A percentile compares a stretch with the other conserved stretches of the same genome.
Evolutionary conservation across 306 rosid species (phyloP).

Genomic region (Cicer chorassanicum): DNA sequence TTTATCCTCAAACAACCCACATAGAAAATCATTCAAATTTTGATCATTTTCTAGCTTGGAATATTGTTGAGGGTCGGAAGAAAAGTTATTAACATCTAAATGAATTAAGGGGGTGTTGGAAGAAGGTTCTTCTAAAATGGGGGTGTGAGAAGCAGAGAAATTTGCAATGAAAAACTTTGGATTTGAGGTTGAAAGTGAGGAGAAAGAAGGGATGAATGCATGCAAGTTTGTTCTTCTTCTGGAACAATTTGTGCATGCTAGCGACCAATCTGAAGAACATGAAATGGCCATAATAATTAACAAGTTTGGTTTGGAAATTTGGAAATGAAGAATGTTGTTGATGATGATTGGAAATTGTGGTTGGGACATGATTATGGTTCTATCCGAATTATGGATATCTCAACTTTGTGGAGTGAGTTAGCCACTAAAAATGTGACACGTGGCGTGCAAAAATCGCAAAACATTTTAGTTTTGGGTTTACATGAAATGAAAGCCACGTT

Average conservation of each 20-base stretch:
- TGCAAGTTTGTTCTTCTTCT: slow-evolving; percentile 31
- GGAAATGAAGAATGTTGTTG: slow-evolving; percentile 7
- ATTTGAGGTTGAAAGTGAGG: slow-evolving; percentile 40
- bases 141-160: slow-evolving; percentile 58
- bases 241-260: slow-evolving; percentile 43
- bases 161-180: slow-evolving; percentile 43
- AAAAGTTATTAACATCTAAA: slow-evolving; percentile 40
- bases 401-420: slow-evolving; percentile 35
- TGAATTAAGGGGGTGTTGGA: slow-evolving; percentile 45
- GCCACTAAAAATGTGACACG: slow-evolving; percentile 45
- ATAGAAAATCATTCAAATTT: slow-evolving; percentile 55
- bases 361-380: slow-evolving; percentile 32
- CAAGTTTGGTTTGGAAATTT: slow-evolving; percentile 33
- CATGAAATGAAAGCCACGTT: slow-evolving; percentile 14
- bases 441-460: slow-evolving; percentile 31
- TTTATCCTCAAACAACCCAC: slow-evolving; percentile 57
- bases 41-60: slow-evolving; percentile 44
- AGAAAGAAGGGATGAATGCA: slow-evolving; percentile 44
- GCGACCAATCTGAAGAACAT: slow-evolving; percentile 61
- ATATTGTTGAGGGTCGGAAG: slow-evolving; percentile 33
- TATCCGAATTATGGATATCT: slow-evolving; percentile 43
- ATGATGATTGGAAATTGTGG: neutral
- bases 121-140: slow-evolving; percentile 57
- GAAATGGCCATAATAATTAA: slow-evolving; percentile 57
- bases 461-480: neutral